These are phyloP conservation scores for Coprinellus micaceus DNA, from an alignment of 768 basidiomycete genomes.

Conservation along the genomic window DNA sequence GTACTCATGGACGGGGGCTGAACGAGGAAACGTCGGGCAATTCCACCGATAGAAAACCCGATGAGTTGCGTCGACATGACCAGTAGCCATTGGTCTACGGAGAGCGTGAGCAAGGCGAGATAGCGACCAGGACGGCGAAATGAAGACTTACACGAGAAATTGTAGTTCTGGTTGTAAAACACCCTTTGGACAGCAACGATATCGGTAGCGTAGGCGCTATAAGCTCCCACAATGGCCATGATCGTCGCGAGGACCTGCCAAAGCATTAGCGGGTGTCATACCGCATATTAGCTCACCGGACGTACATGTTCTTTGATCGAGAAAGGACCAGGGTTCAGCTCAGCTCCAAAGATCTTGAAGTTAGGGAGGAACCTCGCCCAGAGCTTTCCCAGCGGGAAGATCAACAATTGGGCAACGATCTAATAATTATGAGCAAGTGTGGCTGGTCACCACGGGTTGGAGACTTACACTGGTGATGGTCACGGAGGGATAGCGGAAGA, in stretches of 20 bases:
- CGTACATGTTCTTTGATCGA: constrained; percentile 70
- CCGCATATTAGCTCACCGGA: constrained; percentile 19
- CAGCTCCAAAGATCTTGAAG: constrained; percentile 46
- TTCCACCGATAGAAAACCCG: constrained; percentile 76
- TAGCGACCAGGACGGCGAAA: neutral
- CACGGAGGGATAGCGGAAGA: constrained; percentile 72
- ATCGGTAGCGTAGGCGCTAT: constrained; percentile 71
- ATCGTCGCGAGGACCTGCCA: constrained; percentile 54
- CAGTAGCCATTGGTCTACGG: constrained; percentile 70
- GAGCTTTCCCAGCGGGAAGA: constrained; percentile 59
- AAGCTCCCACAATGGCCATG: constrained; percentile 37
- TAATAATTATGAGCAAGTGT: constrained; percentile 16
- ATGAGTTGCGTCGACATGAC: constrained; percentile 76
- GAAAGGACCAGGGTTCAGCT: constrained; percentile 67
- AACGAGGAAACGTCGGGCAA: constrained; percentile 74
- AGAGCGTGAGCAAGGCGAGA: constrained; percentile 7
- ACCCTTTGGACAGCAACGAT: constrained; percentile 74
- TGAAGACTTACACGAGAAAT: constrained; percentile 46
- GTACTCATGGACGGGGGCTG: constrained; percentile 67
- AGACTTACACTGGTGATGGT: constrained; percentile 45
- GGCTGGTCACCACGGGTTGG: constrained; percentile 11
- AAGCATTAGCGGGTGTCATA: neutral
- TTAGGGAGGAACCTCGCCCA: constrained; percentile 56
- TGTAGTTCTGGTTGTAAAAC: constrained; percentile 63
- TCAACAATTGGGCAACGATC: constrained; percentile 66